These are phyloP conservation scores for Trichosporon sp. DNA, from an alignment of 1,284 basidiomycete genomes.

Conservation along the genomic window DNA sequence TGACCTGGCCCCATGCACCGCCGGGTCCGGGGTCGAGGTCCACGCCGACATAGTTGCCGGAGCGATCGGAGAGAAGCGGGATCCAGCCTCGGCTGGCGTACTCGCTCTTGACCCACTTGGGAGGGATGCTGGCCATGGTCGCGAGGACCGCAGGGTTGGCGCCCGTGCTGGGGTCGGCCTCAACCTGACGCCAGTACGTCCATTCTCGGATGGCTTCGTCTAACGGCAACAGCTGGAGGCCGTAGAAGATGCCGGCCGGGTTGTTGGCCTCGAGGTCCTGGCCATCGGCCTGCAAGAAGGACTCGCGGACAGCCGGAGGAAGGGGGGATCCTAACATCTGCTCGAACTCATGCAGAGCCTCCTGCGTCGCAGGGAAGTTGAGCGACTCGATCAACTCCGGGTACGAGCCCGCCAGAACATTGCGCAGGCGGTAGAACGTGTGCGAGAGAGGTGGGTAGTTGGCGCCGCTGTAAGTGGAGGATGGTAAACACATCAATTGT, in stretches of 20 bases:
- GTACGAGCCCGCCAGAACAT: slow-evolving; percentile 76
- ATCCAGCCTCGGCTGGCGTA: slow-evolving; percentile 97
- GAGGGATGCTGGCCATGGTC: slow-evolving; percentile 85
- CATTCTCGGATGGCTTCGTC: slow-evolving; percentile 91
- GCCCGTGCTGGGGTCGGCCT: slow-evolving; percentile 72
- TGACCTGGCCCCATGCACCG: slow-evolving; percentile 86
- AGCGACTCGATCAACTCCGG: slow-evolving; percentile 88
- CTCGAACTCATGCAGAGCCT: slow-evolving; percentile 75
- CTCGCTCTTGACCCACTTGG: slow-evolving; percentile 82
- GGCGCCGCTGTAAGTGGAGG: slow-evolving; percentile 14
- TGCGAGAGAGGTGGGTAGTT: slow-evolving; percentile 71
- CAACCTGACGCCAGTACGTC: slow-evolving; percentile 89
- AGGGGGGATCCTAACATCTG: slow-evolving; percentile 77
- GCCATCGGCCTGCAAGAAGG: slow-evolving; percentile 77
- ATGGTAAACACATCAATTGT: slow-evolving; percentile 21
- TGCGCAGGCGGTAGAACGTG: slow-evolving; percentile 77
- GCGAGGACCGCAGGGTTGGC: slow-evolving; percentile 70
- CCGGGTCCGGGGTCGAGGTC: slow-evolving; percentile 82
- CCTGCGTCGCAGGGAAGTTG: slow-evolving; percentile 77
- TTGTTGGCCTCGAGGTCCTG: slow-evolving; percentile 78
- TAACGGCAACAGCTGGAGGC: slow-evolving; percentile 76
- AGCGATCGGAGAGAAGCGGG: slow-evolving; percentile 87
- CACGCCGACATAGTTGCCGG: slow-evolving; percentile 94
- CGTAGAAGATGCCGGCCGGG: slow-evolving; percentile 74
- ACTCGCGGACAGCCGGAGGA: slow-evolving; percentile 77